Conservation (phyloP, 2,329 filamentous ascomycete species). For the Chrysoporthe puriensis region DNA sequence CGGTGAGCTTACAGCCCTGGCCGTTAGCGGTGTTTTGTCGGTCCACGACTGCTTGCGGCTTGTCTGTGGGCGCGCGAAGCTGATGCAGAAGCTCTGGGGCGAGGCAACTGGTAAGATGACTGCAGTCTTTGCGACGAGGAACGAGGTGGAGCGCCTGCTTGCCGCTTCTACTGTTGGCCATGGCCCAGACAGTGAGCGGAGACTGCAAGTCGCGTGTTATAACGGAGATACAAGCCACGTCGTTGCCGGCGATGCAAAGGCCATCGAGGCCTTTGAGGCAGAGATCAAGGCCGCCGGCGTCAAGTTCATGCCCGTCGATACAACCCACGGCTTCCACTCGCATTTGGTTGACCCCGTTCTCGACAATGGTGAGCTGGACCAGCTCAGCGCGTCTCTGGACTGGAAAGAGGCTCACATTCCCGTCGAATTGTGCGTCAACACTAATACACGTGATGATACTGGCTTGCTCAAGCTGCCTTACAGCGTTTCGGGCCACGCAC, state of each 20-base stretch:
- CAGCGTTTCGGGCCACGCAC: no score
- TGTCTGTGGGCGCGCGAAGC: constrained; percentile 33
- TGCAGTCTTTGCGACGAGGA: constrained; percentile 31
- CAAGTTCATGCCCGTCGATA: no score
- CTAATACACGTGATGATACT: no score
- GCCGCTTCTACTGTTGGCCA: not conserved
- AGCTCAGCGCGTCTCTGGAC: no score
- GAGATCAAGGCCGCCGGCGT: not conserved
- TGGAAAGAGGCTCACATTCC: no score
- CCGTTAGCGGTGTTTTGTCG: not conserved
- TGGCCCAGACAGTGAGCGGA: not conserved
- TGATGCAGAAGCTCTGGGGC: constrained; percentile 41
- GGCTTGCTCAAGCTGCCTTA: no score
- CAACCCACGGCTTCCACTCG: no score
- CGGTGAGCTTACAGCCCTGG: no score
- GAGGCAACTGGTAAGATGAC: constrained; percentile 45
- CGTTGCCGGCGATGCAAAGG: not conserved
- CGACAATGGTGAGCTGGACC: no score
- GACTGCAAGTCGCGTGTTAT: not conserved
- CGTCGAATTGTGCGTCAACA: no score
- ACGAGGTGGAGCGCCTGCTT: not conserved
- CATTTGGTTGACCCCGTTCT: no score
- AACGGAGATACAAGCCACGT: not conserved
- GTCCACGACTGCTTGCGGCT: not conserved
- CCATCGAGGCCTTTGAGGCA: not conserved